Conservation (phyloP, 2,329 filamentous ascomycete species). For the Calycina marina region DNA sequence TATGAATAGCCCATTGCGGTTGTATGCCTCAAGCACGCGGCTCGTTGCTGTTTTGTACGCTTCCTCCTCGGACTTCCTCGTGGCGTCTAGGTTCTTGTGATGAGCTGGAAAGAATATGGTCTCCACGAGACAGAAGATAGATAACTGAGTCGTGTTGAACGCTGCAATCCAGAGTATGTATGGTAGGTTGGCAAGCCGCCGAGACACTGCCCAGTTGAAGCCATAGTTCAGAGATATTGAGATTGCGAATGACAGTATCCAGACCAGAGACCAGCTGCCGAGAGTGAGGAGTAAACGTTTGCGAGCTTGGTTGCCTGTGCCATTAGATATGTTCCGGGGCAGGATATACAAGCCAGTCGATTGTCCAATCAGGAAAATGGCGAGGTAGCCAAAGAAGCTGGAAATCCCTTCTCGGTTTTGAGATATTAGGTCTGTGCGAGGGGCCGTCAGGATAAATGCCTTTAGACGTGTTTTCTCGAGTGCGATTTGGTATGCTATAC, state of each 20-base stretch:
- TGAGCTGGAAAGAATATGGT: constrained; percentile 61
- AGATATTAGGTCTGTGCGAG: constrained; percentile 63
- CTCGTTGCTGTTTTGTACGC: constrained; percentile 60
- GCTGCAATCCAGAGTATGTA: constrained; percentile 89
- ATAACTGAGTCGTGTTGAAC: constrained; percentile 76
- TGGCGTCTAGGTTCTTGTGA: constrained; percentile 35
- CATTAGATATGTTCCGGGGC: constrained; percentile 36
- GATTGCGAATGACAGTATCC: constrained; percentile 55
- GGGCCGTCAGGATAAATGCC: constrained; percentile 68
- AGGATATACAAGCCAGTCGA: constrained; percentile 69
- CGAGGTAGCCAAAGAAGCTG: constrained; percentile 83
- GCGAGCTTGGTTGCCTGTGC: constrained; percentile 29
- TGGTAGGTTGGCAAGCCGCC: constrained; percentile 80
- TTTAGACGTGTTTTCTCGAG: constrained; percentile 70
- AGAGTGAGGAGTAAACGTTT: constrained; percentile 48
- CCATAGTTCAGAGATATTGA: constrained; percentile 56
- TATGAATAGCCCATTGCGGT: constrained; percentile 72
- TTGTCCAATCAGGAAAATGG: constrained; percentile 86
- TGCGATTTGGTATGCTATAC: constrained; percentile 55
- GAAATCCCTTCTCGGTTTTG: constrained; percentile 94
- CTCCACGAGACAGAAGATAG: constrained; percentile 67
- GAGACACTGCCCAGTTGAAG: constrained; percentile 63
- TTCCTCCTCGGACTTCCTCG: constrained; percentile 43
- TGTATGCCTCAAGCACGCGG: constrained; percentile 66
- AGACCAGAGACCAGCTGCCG: constrained; percentile 47